Conservation (phyloP, 257 asterid species). For the Lithospermum erythrorhizon region DNA sequence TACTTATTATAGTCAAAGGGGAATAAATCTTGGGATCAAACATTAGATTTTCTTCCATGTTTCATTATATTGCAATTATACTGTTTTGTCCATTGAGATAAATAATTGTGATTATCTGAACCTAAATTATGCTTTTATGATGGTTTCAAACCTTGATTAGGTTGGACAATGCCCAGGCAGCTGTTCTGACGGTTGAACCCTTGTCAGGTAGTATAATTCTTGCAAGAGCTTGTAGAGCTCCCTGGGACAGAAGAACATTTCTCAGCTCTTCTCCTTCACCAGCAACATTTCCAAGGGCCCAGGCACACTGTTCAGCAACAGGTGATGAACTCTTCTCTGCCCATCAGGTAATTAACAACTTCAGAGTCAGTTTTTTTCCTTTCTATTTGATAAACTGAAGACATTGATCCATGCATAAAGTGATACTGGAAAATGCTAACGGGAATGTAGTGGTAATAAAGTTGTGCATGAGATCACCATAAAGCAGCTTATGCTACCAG, state of each 20-base stretch:
- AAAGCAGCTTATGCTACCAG: background rate
- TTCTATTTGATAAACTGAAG: slow-evolving; percentile 10
- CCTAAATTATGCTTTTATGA: background rate
- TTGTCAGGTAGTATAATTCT: slow-evolving; percentile 84
- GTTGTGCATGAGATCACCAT: background rate
- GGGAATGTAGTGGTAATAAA: background rate
- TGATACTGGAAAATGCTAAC: background rate
- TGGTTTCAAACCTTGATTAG: slow-evolving; percentile 61
- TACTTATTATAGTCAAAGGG: background rate
- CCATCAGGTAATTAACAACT: slow-evolving; percentile 6
- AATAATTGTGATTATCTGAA: background rate
- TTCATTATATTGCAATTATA: too few relatives aligned
- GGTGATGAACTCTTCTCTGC: slow-evolving; percentile 75
- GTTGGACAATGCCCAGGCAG: slow-evolving; percentile 99
- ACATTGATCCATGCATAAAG: background rate
- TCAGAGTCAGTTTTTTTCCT: slow-evolving; percentile 5
- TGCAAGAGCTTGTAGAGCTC: slow-evolving; percentile 84
- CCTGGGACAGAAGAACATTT: slow-evolving; percentile 66
- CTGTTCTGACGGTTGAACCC: slow-evolving; percentile 96
- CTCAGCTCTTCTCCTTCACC: slow-evolving; percentile 93
- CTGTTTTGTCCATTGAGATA: background rate
- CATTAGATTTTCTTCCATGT: background rate
- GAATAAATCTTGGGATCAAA: background rate
- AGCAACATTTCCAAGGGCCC: slow-evolving; percentile 99
- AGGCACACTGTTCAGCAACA: slow-evolving; percentile 97